Percentiles rank a stretch among this genome's conserved stretches.
Conservation (phyloP, 1,284 basidiomycete genomes). For the Ceratobasidium sp. region DNA sequence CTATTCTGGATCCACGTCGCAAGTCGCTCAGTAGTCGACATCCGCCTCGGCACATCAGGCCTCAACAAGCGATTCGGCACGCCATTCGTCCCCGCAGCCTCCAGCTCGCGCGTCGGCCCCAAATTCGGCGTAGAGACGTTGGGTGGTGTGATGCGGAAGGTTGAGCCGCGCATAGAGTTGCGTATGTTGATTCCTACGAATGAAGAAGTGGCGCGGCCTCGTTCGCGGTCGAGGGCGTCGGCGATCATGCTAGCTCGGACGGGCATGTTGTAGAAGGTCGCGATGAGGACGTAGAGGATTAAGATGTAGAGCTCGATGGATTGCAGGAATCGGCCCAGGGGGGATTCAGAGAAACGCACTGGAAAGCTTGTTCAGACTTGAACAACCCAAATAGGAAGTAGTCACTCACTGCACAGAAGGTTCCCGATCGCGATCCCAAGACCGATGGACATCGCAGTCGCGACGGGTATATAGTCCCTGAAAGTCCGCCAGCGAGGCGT, state of each 20-base stretch:
- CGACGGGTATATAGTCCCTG: conserved; percentile 62
- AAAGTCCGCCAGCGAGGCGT: conserved; percentile 60
- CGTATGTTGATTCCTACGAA: conserved; percentile 41
- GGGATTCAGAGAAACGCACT: conserved; percentile 76
- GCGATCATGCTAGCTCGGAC: conserved; percentile 17
- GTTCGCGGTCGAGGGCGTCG: conserved; percentile 22
- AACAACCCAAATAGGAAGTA: conserved; percentile 30
- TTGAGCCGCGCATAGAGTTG: conserved; percentile 42
- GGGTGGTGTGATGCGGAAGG: conserved; percentile 42
- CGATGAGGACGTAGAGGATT: conserved; percentile 66
- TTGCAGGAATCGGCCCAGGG: conserved; percentile 74
- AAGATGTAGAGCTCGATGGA: conserved; percentile 72
- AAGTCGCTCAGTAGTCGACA: conserved; percentile 36
- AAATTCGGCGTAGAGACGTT: conserved; percentile 37
- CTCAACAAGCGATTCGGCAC: conserved; percentile 13
- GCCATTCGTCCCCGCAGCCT: conserved; percentile 14
- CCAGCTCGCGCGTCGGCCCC: conserved; percentile 18
- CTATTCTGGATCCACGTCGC: conserved; percentile 40
- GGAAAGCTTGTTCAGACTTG: conserved; percentile 20
- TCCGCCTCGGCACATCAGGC: conserved; percentile 22
- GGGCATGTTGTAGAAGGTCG: conserved; percentile 32
- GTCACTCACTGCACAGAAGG: conserved; percentile 66
- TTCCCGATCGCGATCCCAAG: conserved; percentile 66
- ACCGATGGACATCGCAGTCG: conserved; percentile 65
- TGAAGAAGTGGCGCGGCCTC: conserved; percentile 22